A percentile compares a stretch with the other conserved stretches of the same genome.
Conservation (phyloP, 2,329 filamentous ascomycete species). For the Phaeosphaeriaceae sp. region DNA sequence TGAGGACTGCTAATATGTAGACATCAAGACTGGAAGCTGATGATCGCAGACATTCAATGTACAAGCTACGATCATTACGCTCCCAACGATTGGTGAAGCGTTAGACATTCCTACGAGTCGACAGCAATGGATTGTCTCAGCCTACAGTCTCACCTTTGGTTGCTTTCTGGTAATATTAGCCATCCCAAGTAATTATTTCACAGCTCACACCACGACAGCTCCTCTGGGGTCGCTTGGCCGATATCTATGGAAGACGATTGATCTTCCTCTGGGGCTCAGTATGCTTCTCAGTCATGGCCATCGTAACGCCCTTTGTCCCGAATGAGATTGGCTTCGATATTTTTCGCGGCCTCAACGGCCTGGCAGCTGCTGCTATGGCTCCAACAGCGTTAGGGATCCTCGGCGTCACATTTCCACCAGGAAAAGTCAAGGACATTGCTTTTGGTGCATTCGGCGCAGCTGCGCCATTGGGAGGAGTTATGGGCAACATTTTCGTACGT, state of each 20-base stretch:
- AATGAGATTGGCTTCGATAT: constrained; percentile 73
- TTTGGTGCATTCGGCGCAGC: constrained; percentile 63
- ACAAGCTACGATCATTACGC: constrained; percentile 67
- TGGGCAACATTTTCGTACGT: constrained; percentile 66
- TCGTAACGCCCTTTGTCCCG: constrained; percentile 68
- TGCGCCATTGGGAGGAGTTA: constrained; percentile 68
- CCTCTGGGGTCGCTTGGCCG: constrained; percentile 71
- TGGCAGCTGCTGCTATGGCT: constrained; percentile 73
- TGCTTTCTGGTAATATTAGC: constrained; percentile 60
- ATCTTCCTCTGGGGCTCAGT: constrained; percentile 71
- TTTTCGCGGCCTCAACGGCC: constrained; percentile 70
- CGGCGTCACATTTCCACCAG: constrained; percentile 70
- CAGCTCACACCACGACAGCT: constrained; percentile 44
- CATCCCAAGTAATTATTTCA: background rate
- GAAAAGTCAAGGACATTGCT: constrained; percentile 74
- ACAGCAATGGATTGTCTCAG: constrained; percentile 71
- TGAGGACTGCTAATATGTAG: constrained; percentile 16
- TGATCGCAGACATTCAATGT: constrained; percentile 60
- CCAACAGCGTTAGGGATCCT: constrained; percentile 75
- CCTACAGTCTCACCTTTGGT: constrained; percentile 70
- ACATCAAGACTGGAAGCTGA: background rate
- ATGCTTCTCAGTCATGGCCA: constrained; percentile 66
- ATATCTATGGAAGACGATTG: constrained; percentile 70
- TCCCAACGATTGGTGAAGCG: constrained; percentile 66
- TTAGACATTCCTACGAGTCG: constrained; percentile 65